Evolutionary conservation across 257 asterid species (phyloP).

Genomic region (Eucommia ulmoides): DNA sequence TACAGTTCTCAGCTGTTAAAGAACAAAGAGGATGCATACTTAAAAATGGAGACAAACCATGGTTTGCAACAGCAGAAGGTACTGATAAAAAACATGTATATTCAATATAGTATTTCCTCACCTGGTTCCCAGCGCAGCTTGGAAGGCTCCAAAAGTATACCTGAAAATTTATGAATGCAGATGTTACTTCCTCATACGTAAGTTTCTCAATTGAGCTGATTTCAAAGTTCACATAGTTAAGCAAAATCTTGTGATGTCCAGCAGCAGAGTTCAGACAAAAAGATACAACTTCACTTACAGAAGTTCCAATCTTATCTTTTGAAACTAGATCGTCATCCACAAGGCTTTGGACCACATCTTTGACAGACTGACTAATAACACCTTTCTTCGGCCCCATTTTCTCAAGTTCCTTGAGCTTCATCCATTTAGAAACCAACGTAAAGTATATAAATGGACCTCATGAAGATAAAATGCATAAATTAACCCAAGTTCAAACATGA

Average conservation of each 20-base stretch:
- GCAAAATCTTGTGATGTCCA: not conserved
- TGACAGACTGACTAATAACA: slow-evolving; percentile 84
- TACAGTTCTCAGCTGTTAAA: slow-evolving; percentile 67
- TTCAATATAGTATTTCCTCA: no score
- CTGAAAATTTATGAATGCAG: slow-evolving; percentile 23
- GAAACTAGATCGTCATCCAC: slow-evolving; percentile 94
- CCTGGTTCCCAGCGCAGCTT: slow-evolving; percentile 99
- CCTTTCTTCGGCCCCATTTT: slow-evolving; percentile 92
- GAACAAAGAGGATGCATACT: no score
- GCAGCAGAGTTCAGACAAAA: no score
- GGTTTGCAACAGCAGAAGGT: no score
- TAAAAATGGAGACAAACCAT: no score
- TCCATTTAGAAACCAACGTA: slow-evolving; percentile 8
- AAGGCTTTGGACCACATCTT: slow-evolving; percentile 80
- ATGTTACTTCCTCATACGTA: slow-evolving; percentile 5
- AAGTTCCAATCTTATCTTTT: slow-evolving; percentile 97
- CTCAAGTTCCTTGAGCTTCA: slow-evolving; percentile 96
- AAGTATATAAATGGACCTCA: slow-evolving; percentile 7
- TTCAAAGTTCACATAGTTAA: slow-evolving; percentile 3
- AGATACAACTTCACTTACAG: slow-evolving; percentile 60
- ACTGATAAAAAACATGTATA: no score
- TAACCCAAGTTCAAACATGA: no score
- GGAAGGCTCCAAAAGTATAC: slow-evolving; percentile 99
- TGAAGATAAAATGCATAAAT: not conserved
- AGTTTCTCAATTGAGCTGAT: no score